Conservation (phyloP, 2,329 filamentous ascomycete species). For the Aspergillus phoenicis region DNA sequence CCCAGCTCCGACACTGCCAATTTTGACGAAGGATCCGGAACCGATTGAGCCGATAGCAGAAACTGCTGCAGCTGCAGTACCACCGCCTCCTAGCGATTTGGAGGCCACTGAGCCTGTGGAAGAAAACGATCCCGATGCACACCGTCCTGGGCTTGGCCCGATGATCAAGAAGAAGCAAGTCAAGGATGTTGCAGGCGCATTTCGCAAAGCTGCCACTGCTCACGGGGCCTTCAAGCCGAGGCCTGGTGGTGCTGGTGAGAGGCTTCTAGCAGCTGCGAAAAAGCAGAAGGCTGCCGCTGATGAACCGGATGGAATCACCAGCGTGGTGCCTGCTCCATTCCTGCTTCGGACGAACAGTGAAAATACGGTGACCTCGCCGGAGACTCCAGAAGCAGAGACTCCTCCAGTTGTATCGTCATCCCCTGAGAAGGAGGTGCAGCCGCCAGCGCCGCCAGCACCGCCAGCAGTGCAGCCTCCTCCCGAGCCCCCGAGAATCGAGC, state of each 20-base stretch:
- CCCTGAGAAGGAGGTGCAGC: constrained; percentile 17
- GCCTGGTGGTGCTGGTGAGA: constrained; percentile 81
- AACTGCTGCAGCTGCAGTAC: constrained; percentile 10
- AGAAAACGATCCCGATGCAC: constrained; percentile 53
- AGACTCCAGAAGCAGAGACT: constrained; percentile 34
- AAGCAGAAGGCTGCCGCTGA: constrained; percentile 60
- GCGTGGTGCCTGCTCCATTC: constrained; percentile 78
- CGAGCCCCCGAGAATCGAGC: constrained; percentile 20
- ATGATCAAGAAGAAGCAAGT: constrained; percentile 85
- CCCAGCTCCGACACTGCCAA: neutral
- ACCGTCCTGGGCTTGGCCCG: constrained; percentile 78
- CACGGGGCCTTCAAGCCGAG: constrained; percentile 80
- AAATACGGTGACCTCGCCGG: constrained; percentile 32
- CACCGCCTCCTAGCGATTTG: constrained; percentile 18
- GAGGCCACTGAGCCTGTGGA: constrained; percentile 29
- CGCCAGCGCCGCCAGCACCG: constrained; percentile 5
- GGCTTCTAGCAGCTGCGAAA: constrained; percentile 62
- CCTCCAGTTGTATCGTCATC: constrained; percentile 18
- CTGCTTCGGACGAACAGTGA: constrained; percentile 46
- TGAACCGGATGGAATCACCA: constrained; percentile 85
- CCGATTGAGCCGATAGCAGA: constrained; percentile 15
- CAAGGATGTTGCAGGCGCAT: constrained; percentile 69
- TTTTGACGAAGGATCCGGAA: constrained; percentile 11
- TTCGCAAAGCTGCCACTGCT: constrained; percentile 79
- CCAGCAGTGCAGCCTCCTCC: neutral